These are phyloP conservation scores for Xylaria sp. DNA, from an alignment of 2,329 filamentous ascomycete genomes.

Conservation along the genomic window DNA sequence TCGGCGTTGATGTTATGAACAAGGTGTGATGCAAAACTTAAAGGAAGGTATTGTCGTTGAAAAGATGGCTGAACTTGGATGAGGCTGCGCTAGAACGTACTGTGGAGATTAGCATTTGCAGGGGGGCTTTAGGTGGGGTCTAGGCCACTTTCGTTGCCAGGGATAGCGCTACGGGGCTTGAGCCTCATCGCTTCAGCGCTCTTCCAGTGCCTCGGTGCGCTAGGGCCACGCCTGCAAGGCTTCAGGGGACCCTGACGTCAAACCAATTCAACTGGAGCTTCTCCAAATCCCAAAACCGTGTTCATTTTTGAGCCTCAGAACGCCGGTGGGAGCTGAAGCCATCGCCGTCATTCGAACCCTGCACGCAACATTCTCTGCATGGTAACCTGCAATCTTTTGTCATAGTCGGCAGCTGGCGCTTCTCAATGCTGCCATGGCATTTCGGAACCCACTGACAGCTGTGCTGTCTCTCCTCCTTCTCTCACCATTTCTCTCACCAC, in stretches of 20 bases:
- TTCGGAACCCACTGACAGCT: conserved; percentile 36
- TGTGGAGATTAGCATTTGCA: conserved; percentile 16
- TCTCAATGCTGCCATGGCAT: conserved; percentile 36
- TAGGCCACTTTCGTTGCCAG: not conserved
- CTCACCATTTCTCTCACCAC: conserved; percentile 21
- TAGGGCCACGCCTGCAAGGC: not conserved
- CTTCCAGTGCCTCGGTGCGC: not conserved
- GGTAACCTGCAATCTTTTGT: not conserved
- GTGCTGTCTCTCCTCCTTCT: conserved; percentile 36
- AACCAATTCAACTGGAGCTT: conserved; percentile 20
- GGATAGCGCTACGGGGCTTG: not conserved
- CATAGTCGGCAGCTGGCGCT: not conserved
- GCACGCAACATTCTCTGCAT: not conserved
- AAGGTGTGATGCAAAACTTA: not conserved
- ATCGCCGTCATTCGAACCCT: not conserved
- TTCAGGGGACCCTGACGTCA: conserved; percentile 25
- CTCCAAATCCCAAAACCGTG: conserved; percentile 32
- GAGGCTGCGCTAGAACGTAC: conserved; percentile 8
- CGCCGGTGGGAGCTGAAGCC: conserved; percentile 1
- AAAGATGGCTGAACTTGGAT: not conserved
- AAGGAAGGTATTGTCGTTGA: not conserved
- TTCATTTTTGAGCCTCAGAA: conserved; percentile 27
- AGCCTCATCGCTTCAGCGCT: not conserved
- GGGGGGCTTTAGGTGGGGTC: conserved; percentile 16
- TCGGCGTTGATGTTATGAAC: conserved; percentile 6